Percentiles rank a stretch among this genome's conserved stretches.
Conservation (phyloP, 306 rosid species). For the Fragaria vesca region DNA sequence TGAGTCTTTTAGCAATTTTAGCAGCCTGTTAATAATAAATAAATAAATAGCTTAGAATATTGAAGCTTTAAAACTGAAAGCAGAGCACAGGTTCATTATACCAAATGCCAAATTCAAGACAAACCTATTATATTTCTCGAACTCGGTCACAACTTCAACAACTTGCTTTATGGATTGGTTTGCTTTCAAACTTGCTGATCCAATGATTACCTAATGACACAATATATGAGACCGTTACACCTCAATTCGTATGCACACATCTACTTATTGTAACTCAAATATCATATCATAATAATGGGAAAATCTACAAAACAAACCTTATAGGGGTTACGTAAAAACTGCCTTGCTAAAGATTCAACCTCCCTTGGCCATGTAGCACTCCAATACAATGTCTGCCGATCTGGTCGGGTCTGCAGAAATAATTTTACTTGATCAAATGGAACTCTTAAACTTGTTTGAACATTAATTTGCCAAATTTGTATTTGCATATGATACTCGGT, state of each 20-base stretch:
- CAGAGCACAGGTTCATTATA: background rate
- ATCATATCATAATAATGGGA: background rate
- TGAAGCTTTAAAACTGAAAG: slow-evolving; percentile 23
- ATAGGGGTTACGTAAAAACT: slow-evolving; percentile 74
- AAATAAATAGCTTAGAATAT: background rate
- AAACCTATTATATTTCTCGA: slow-evolving; percentile 87
- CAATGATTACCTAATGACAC: slow-evolving; percentile 63
- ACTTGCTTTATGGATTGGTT: slow-evolving; percentile 86
- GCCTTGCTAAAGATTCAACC: slow-evolving; percentile 91
- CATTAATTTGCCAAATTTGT: background rate
- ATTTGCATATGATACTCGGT: background rate
- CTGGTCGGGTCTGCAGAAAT: slow-evolving; percentile 81
- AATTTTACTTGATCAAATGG: slow-evolving; percentile 1
- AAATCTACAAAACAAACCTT: slow-evolving; percentile 51
- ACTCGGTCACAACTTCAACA: slow-evolving; percentile 72
- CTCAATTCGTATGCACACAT: slow-evolving; percentile 2
- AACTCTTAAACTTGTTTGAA: background rate
- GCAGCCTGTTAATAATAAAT: slow-evolving; percentile 55
- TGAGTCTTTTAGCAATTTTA: slow-evolving; percentile 68
- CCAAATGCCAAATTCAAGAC: slow-evolving; percentile 24
- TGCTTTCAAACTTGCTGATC: slow-evolving; percentile 82
- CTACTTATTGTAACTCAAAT: slow-evolving; percentile 15
- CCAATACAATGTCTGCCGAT: slow-evolving; percentile 97
- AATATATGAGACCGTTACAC: slow-evolving; percentile 14
- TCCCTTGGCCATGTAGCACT: slow-evolving; percentile 99